Conservation (phyloP, 2,329 filamentous ascomycete genomes). For the Sporothrix variecibatus region DNA sequence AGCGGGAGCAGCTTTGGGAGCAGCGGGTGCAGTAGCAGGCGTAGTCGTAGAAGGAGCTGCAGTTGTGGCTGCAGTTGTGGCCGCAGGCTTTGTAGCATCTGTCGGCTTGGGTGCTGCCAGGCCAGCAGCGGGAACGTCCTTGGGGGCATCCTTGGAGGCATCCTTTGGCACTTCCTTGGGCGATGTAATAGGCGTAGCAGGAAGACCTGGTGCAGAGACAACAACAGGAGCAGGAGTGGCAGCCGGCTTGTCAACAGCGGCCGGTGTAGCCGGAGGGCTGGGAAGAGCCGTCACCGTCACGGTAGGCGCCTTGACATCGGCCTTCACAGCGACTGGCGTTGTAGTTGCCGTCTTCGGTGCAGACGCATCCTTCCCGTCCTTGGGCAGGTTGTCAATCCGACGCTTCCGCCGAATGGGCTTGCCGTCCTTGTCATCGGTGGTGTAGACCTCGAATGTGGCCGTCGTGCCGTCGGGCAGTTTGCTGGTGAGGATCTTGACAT, state of each 20-base stretch:
- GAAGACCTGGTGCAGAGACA: background rate
- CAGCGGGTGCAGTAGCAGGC: background rate
- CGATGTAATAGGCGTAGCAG: background rate
- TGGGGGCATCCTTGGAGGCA: background rate
- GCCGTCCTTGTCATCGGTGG: slow-evolving; percentile 6
- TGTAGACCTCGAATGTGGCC: background rate
- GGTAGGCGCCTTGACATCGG: background rate
- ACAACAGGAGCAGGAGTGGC: background rate
- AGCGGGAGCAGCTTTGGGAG: background rate
- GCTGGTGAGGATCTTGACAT: background rate
- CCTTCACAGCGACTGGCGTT: background rate
- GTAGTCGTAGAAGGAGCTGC: background rate
- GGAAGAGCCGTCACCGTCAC: background rate
- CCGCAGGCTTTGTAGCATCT: background rate
- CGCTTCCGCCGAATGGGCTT: slow-evolving; percentile 7
- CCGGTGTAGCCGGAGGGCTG: background rate
- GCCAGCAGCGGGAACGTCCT: background rate
- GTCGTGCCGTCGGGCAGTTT: background rate
- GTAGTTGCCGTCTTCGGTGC: background rate
- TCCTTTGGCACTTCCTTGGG: background rate
- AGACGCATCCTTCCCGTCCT: background rate
- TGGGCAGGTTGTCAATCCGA: slow-evolving; percentile 12
- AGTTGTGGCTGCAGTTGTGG: background rate
- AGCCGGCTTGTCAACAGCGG: background rate
- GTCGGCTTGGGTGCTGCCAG: background rate